Conservation (phyloP, 2,329 filamentous ascomycete genomes). For the Alternaria dauci region DNA sequence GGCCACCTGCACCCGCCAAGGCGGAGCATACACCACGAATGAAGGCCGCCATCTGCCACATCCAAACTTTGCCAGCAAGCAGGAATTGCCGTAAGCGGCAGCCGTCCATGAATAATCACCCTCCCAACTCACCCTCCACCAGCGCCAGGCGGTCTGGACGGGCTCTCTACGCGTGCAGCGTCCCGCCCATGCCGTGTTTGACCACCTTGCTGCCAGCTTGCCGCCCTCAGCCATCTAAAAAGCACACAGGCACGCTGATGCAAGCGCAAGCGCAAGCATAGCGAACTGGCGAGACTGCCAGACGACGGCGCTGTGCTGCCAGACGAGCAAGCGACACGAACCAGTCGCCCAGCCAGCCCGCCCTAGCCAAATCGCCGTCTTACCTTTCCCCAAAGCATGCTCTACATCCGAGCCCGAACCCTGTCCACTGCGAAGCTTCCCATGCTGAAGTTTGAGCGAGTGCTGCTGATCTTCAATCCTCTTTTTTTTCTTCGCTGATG, state of each 20-base stretch:
- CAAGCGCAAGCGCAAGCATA: slow-evolving; percentile 25
- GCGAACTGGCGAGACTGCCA: slow-evolving; percentile 22
- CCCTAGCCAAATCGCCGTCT: slow-evolving; percentile 37
- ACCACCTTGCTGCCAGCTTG: slow-evolving; percentile 14
- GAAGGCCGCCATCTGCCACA: slow-evolving; percentile 26
- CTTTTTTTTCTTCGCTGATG: slow-evolving; percentile 36
- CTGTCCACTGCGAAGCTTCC: slow-evolving; percentile 46
- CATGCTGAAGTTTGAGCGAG: slow-evolving; percentile 45
- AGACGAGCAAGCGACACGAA: slow-evolving; percentile 44
- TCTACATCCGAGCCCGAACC: slow-evolving; percentile 48
- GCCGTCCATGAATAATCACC: slow-evolving; percentile 18
- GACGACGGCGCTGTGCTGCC: slow-evolving; percentile 32
- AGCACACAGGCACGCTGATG: slow-evolving; percentile 24
- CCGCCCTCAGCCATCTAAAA: slow-evolving; percentile 22
- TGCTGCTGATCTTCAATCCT: slow-evolving; percentile 47
- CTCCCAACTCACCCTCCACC: slow-evolving; percentile 33
- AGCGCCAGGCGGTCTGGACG: slow-evolving; percentile 36
- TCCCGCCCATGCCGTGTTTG: slow-evolving; percentile 45
- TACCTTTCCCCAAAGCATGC: slow-evolving; percentile 47
- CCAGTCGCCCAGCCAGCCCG: slow-evolving; percentile 25
- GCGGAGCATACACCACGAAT: slow-evolving; percentile 30
- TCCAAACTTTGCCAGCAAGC: slow-evolving; percentile 24
- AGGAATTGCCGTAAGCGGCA: slow-evolving; percentile 36
- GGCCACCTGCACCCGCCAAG: slow-evolving; percentile 38
- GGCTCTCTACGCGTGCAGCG: slow-evolving; percentile 33